phyloP scores from a whole-genome alignment of 208 protist species.

The Borovskyia barvae region DNA sequence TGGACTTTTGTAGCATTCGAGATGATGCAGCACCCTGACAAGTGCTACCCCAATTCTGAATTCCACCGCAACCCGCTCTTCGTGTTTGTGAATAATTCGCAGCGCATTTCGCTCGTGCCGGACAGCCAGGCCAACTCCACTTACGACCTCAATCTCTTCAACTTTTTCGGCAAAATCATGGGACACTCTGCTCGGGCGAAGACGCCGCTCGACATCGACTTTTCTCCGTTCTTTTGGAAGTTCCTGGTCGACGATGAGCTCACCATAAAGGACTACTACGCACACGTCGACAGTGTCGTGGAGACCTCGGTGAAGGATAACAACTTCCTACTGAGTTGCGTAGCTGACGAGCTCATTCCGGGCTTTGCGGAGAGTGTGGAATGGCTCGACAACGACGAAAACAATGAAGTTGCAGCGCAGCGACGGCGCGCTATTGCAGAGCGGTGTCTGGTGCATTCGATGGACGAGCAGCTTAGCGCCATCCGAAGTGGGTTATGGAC shows the following conservation, averaged over 20 bases:
- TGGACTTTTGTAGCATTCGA: slow-evolving; percentile 88
- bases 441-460: slow-evolving; percentile 82
- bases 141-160: slow-evolving; percentile 79
- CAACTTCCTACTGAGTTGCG: slow-evolving; percentile 74
- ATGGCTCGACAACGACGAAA: slow-evolving; percentile 34
- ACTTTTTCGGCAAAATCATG: slow-evolving; percentile 91
- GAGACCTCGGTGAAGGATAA: slow-evolving; percentile 75
- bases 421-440: slow-evolving; percentile 67
- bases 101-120: slow-evolving; percentile 82
- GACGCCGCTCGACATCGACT: slow-evolving; percentile 79
- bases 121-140: slow-evolving; percentile 66
- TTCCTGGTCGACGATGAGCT: slow-evolving; percentile 87
- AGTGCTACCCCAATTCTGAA: slow-evolving; percentile 79
- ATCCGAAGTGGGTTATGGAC: slow-evolving; percentile 81
- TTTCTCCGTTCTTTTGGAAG: slow-evolving; percentile 91
- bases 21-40: slow-evolving; percentile 86
- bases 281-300: slow-evolving; percentile 85
- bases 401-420: slow-evolving; percentile 23
- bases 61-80: slow-evolving; percentile 88
- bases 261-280: slow-evolving; percentile 84
- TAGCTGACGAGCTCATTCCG: slow-evolving; percentile 85
- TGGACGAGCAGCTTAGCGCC: slow-evolving; percentile 82
- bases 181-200: slow-evolving; percentile 69
- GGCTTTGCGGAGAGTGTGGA: slow-evolving; percentile 53
- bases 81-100: slow-evolving; percentile 80